These are phyloP conservation scores for Sclerotinia nivalis DNA, from an alignment of 2,329 filamentous ascomycete species.

Conservation along the genomic window DNA sequence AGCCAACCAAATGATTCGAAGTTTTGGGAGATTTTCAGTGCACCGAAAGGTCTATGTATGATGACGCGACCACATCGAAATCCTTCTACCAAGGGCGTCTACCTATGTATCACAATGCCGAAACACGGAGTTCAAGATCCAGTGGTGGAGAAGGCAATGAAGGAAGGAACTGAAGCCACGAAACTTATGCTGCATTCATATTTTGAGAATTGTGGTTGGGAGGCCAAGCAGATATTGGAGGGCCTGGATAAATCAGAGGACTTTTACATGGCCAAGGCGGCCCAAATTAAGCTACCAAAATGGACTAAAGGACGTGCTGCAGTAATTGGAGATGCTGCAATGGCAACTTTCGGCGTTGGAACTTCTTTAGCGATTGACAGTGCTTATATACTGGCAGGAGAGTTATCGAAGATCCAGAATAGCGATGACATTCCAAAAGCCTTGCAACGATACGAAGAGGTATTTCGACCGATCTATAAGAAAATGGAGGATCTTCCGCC, in stretches of 20 bases:
- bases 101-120: conserved; percentile 44
- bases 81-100: conserved; percentile 40
- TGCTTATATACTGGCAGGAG: conserved; percentile 51
- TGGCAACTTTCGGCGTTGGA: conserved; percentile 47
- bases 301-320: conserved; percentile 46
- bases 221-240: conserved; percentile 43
- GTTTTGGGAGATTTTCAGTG: conserved; percentile 44
- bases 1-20: conserved; percentile 44
- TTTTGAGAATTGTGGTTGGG: conserved; percentile 47
- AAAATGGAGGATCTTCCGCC: conserved; percentile 39
- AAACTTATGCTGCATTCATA: conserved; percentile 35
- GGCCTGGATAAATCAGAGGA: conserved; percentile 43
- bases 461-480: conserved; percentile 39
- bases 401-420: conserved; percentile 40
- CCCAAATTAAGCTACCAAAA: conserved; percentile 46
- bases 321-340: conserved; percentile 56
- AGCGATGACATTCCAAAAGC: conserved; percentile 40
- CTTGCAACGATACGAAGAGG: conserved; percentile 43
- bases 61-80: conserved; percentile 42
- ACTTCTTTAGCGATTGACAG: conserved; percentile 45
- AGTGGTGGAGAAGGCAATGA: conserved; percentile 46
- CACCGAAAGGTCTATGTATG: conserved; percentile 45
- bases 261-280: conserved; percentile 46
- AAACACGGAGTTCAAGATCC: conserved; percentile 36
- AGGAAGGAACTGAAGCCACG: conserved; percentile 42